These are phyloP conservation scores for Hansenula lynferdii DNA, from an alignment of 1,139 yeast species.

Conservation along the genomic window DNA sequence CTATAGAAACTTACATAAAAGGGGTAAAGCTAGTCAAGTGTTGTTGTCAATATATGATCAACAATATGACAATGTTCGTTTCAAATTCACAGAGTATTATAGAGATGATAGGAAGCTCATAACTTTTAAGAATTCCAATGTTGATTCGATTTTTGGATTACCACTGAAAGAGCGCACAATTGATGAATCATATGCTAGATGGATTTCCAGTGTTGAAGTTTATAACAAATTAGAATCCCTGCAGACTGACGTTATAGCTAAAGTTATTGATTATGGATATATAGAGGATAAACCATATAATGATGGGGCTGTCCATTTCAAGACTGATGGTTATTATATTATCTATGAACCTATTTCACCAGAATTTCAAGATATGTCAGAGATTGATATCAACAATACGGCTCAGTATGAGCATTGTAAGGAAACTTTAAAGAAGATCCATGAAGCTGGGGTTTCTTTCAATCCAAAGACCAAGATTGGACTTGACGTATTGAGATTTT, in stretches of 20 bases:
- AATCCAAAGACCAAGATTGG: constrained; percentile 11
- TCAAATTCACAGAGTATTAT: background rate
- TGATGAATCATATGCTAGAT: constrained; percentile 10
- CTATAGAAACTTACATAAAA: background rate
- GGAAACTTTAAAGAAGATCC: constrained; percentile 13
- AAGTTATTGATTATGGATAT: constrained; percentile 19
- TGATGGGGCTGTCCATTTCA: constrained; percentile 15
- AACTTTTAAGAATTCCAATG: background rate
- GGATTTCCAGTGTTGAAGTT: constrained; percentile 19
- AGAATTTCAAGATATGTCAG: constrained; percentile 11
- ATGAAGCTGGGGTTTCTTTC: constrained; percentile 16
- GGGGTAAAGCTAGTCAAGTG: constrained; percentile 2
- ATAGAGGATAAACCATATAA: constrained; percentile 19
- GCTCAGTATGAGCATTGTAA: constrained; percentile 13
- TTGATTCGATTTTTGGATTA: background rate
- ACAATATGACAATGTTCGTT: constrained; percentile 14
- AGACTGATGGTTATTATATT: constrained; percentile 22
- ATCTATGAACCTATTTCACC: constrained; percentile 18
- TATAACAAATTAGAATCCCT: constrained; percentile 11
- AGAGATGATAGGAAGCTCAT: background rate
- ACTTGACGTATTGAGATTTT: constrained; percentile 13
- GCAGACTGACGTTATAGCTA: constrained; percentile 20
- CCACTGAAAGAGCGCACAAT: background rate
- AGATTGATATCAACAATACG: constrained; percentile 8
- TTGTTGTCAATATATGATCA: constrained; percentile 22